Evolutionary conservation across 108 stramenopile genomes (phyloP).

Genomic region (Skeletonema potamos): DNA sequence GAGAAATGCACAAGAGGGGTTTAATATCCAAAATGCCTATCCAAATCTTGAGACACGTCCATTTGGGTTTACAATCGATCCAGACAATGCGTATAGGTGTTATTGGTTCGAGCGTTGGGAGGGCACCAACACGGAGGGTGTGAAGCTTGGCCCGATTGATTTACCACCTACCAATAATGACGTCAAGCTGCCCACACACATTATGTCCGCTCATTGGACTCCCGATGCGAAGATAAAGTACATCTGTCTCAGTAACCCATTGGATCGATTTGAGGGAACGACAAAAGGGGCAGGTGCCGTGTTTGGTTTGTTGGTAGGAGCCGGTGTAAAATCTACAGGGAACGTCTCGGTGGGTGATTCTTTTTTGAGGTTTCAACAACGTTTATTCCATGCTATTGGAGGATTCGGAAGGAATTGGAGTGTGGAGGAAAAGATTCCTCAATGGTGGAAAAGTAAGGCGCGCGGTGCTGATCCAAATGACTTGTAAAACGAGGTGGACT

Average conservation of each 20-base stretch:
- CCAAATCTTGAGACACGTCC: constrained; percentile 33
- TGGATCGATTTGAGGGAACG: constrained; percentile 54
- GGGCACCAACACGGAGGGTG: constrained; percentile 29
- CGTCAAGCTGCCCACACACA: constrained; percentile 23
- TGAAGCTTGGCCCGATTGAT: constrained; percentile 11
- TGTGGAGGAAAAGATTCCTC: constrained; percentile 53
- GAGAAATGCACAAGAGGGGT: constrained; percentile 22
- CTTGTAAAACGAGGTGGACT: not conserved
- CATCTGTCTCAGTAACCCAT: constrained; percentile 8
- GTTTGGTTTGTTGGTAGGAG: constrained; percentile 37
- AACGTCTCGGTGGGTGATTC: constrained; percentile 34
- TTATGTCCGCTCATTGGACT: constrained; percentile 38
- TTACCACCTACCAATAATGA: constrained; percentile 25
- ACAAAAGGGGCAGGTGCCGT: constrained; percentile 42
- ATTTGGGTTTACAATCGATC: constrained; percentile 55
- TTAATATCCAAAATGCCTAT: constrained; percentile 36
- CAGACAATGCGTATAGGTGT: constrained; percentile 54
- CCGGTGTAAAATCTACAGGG: constrained; percentile 8
- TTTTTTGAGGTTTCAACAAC: constrained; percentile 44
- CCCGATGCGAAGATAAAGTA: constrained; percentile 49
- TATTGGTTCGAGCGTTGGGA: constrained; percentile 54
- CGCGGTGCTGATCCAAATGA: constrained; percentile 47
- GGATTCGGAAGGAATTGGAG: constrained; percentile 40
- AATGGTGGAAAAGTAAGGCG: constrained; percentile 56
- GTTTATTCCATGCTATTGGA: constrained; percentile 25